Evolutionary conservation across 2,329 filamentous ascomycete species (phyloP).

Genomic region (Kalmusia sp.): DNA sequence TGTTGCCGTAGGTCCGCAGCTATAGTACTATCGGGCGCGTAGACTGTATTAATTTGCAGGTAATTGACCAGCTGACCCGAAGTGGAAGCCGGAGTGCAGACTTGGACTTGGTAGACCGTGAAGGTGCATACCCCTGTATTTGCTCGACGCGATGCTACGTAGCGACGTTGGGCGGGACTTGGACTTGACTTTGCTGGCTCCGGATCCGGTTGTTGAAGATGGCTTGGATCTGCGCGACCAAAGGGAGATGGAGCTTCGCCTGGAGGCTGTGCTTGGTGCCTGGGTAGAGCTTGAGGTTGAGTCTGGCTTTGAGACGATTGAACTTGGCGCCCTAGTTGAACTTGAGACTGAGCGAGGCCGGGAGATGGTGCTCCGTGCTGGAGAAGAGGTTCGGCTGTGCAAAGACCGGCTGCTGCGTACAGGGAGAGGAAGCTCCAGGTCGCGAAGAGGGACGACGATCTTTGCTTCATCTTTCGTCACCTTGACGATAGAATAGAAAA

Average conservation of each 20-base stretch:
- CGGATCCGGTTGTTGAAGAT: slow-evolving; percentile 8
- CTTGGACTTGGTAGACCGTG: slow-evolving; percentile 10
- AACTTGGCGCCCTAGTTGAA: slow-evolving; percentile 3
- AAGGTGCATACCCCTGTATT: slow-evolving; percentile 10
- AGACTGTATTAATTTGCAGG: slow-evolving; percentile 15
- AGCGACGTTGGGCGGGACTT: slow-evolving; percentile 7
- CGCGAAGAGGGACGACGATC: slow-evolving; percentile 10
- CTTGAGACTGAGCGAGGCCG: slow-evolving; percentile 4
- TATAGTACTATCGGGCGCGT: neutral
- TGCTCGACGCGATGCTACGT: slow-evolving; percentile 8
- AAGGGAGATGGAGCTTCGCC: slow-evolving; percentile 7
- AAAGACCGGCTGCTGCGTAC: slow-evolving; percentile 10
- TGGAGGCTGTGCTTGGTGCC: neutral
- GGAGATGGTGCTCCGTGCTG: slow-evolving; percentile 2
- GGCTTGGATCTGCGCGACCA: slow-evolving; percentile 6
- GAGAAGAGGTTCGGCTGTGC: slow-evolving; percentile 7
- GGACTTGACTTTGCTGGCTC: slow-evolving; percentile 5
- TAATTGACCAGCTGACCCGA: slow-evolving; percentile 5
- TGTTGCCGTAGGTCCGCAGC: slow-evolving; percentile 1
- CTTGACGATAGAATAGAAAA: slow-evolving; percentile 12
- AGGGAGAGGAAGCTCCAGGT: slow-evolving; percentile 11
- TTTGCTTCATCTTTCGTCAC: slow-evolving; percentile 10
- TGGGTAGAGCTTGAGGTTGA: slow-evolving; percentile 2
- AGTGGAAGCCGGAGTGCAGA: slow-evolving; percentile 7
- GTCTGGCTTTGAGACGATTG: slow-evolving; percentile 2